Evolutionary conservation across 441 rosid species (phyloP).

Genomic region (Francoa sonchifolia): DNA sequence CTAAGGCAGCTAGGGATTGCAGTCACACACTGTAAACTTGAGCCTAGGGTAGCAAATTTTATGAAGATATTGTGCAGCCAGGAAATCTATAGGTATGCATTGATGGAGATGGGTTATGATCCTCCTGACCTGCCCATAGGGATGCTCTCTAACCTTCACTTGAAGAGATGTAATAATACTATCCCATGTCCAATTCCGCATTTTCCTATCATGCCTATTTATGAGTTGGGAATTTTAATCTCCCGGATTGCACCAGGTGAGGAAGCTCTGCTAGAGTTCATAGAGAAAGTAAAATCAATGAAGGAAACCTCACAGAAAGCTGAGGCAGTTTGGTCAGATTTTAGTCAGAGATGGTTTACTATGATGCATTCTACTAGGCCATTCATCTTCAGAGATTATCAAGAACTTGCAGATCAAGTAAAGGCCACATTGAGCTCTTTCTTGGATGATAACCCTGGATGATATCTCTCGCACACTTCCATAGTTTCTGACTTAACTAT

Average conservation of each 20-base stretch:
- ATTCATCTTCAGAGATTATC: slow-evolving; percentile 43
- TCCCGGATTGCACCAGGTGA: slow-evolving; percentile 45
- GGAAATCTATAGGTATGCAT: slow-evolving; percentile 64
- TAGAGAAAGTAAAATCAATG: slow-evolving; percentile 34
- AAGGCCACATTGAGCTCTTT: neutral
- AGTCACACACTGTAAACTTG: slow-evolving; percentile 53
- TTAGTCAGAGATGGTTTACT: slow-evolving; percentile 64
- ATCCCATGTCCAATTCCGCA: too few relatives aligned
- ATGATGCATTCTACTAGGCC: slow-evolving; percentile 59
- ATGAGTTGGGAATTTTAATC: too few relatives aligned
- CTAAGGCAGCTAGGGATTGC: slow-evolving; percentile 58
- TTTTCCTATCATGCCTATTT: too few relatives aligned
- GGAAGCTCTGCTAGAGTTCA: slow-evolving; percentile 41
- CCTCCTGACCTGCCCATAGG: slow-evolving; percentile 59
- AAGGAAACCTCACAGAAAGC: slow-evolving; percentile 43
- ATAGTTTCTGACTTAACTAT: neutral
- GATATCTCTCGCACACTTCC: too few relatives aligned
- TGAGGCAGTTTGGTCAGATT: slow-evolving; percentile 59
- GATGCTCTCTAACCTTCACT: slow-evolving; percentile 50
- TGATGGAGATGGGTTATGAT: slow-evolving; percentile 64
- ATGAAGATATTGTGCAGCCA: slow-evolving; percentile 58
- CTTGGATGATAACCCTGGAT: too few relatives aligned
- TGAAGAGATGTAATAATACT: slow-evolving; percentile 38
- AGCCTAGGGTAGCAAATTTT: slow-evolving; percentile 50
- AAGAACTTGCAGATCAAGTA: slow-evolving; percentile 73